These are phyloP conservation scores for Penicillium psychrofluorescens DNA, from an alignment of 495 filamentous ascomycete species.

Conservation along the genomic window DNA sequence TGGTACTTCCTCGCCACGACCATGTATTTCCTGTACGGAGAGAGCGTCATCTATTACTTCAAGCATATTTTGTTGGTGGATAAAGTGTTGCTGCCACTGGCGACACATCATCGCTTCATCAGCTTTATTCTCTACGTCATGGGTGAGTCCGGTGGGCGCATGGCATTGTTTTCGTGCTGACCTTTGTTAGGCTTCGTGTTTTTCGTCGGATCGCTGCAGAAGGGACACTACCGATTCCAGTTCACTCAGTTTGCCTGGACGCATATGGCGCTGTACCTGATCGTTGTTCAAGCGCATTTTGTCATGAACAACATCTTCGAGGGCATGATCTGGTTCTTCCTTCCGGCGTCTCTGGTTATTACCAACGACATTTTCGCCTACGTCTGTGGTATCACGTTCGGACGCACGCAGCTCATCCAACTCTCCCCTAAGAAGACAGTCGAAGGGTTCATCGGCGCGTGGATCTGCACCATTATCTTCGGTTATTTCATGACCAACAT, in stretches of 20 bases:
- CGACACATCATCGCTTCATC: conserved; percentile 97
- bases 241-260: conserved; percentile 99
- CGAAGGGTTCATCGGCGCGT: conserved; percentile 95
- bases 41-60: conserved; percentile 99
- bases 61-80: conserved; percentile 97
- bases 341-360: conserved; percentile 90
- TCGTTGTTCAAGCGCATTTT: conserved; percentile 97
- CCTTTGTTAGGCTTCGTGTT: conserved; percentile 79
- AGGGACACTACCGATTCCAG: conserved; percentile 94
- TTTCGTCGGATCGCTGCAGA: conserved; percentile 93
- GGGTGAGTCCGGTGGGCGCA: conserved; percentile 47
- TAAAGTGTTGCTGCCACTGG: conserved; percentile 81
- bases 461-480: conserved; percentile 88
- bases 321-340: conserved; percentile 99
- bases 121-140: conserved; percentile 97
- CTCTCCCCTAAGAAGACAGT: conserved; percentile 99
- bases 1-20: conserved; percentile 99
- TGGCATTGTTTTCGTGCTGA: conserved; percentile 3
- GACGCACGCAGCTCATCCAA: conserved; percentile 94
- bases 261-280: conserved; percentile 97
- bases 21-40: conserved; percentile 98
- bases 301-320: conserved; percentile 99
- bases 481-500: conserved; percentile 78
- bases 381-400: conserved; percentile 94
- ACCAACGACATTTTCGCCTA: conserved; percentile 99